Evolutionary conservation across 2,329 filamentous ascomycete species (phyloP).

Genomic region (Zarea fungicola): DNA sequence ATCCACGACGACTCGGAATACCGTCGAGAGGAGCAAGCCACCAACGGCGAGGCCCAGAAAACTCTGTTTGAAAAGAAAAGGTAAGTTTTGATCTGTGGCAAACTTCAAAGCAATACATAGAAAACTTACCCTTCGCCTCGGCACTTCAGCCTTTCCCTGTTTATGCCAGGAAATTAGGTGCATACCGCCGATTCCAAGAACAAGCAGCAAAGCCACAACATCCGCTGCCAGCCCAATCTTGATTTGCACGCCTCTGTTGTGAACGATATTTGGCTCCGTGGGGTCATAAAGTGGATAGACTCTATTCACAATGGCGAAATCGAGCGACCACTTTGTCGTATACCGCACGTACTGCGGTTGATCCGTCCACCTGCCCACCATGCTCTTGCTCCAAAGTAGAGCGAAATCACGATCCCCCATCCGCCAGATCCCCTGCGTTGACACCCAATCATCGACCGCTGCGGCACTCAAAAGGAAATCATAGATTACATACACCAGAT

Average conservation of each 20-base stretch:
- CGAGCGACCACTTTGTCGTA: not conserved
- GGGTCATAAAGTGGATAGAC: not conserved
- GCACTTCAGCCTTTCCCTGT: slow-evolving; percentile 1
- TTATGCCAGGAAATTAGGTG: not conserved
- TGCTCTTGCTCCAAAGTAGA: not conserved
- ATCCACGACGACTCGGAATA: slow-evolving; percentile 6
- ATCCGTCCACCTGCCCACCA: not conserved
- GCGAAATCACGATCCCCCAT: slow-evolving; percentile 1
- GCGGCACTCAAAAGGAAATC: not conserved
- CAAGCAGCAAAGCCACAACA: not conserved
- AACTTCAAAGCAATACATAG: not conserved
- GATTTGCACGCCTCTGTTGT: not conserved
- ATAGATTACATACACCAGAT: not conserved
- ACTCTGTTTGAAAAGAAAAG: not conserved
- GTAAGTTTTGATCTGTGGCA: not conserved
- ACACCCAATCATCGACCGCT: not conserved
- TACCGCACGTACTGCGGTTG: not conserved
- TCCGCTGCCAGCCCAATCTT: slow-evolving; percentile 2
- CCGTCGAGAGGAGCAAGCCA: not conserved
- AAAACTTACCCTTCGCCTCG: not conserved
- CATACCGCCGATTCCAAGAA: not conserved
- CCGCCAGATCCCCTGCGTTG: not conserved
- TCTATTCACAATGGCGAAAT: not conserved
- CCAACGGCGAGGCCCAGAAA: not conserved
- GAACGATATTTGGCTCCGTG: no score